These are phyloP conservation scores for Ormosia semicastrata DNA, from an alignment of 306 rosid species.

Conservation along the genomic window DNA sequence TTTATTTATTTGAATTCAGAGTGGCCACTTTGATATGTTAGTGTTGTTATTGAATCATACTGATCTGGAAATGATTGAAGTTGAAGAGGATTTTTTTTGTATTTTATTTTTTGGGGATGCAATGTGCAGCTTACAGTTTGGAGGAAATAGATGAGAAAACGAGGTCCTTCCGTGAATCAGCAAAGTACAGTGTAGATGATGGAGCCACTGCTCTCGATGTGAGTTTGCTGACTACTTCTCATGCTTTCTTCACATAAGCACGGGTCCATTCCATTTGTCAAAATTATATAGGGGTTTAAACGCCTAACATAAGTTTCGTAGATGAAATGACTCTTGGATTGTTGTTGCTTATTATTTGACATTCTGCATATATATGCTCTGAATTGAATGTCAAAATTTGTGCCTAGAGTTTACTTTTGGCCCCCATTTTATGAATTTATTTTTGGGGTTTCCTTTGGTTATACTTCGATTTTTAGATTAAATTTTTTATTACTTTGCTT, in stretches of 20 bases:
- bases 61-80: neutral
- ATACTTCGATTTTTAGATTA: neutral
- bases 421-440: neutral
- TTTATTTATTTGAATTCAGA: neutral
- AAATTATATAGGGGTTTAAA: neutral
- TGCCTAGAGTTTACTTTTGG: neutral
- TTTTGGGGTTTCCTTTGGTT: neutral
- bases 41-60: neutral
- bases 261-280: neutral
- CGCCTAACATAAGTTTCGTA: neutral
- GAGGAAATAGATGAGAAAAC: slow-evolving; percentile 73
- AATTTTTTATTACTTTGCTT: neutral
- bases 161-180: slow-evolving; percentile 52
- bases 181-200: slow-evolving; percentile 35
- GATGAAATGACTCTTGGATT: neutral
- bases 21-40: neutral
- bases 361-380: neutral
- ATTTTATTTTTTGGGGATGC: neutral
- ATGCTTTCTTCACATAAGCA: neutral
- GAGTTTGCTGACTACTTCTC: slow-evolving; percentile 19
- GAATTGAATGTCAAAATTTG: neutral
- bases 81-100: neutral
- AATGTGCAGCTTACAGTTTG: slow-evolving; percentile 58
- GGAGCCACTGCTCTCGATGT: slow-evolving; percentile 65
- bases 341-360: neutral